phyloP scores from a whole-genome alignment of 164 flowering plant species.

The Chimonanthus praecox region DNA sequence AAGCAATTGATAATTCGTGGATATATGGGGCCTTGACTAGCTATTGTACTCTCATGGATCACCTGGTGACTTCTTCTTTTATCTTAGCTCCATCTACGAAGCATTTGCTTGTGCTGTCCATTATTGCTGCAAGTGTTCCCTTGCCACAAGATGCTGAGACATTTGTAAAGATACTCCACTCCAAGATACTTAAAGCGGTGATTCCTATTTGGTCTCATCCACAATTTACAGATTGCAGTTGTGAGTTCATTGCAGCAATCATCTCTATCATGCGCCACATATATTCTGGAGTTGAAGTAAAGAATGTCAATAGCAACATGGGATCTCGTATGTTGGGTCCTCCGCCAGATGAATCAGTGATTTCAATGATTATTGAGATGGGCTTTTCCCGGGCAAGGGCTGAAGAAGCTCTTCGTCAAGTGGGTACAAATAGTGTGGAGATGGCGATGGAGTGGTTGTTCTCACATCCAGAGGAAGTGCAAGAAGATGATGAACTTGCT shows the following conservation, averaged over 20 bases:
- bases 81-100: slow-evolving; percentile 77
- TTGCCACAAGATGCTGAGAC: slow-evolving; percentile 87
- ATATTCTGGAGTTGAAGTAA: slow-evolving; percentile 86
- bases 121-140: slow-evolving; percentile 49
- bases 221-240: slow-evolving; percentile 76
- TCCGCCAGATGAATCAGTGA: slow-evolving; percentile 86
- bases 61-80: slow-evolving; percentile 79
- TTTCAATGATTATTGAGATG: slow-evolving; percentile 93
- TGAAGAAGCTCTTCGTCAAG: slow-evolving; percentile 94
- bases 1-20: slow-evolving; percentile 71
- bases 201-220: slow-evolving; percentile 96
- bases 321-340: slow-evolving; percentile 64
- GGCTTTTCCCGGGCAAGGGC: slow-evolving; percentile 92
- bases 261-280: slow-evolving; percentile 75
- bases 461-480: slow-evolving; percentile 88
- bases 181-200: slow-evolving; percentile 81
- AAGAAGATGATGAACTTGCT: slow-evolving; percentile 99
- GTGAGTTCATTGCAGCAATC: slow-evolving; percentile 66
- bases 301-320: slow-evolving; percentile 40
- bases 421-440: slow-evolving; percentile 94
- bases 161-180: slow-evolving; percentile 87
- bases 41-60: slow-evolving; percentile 88
- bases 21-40: slow-evolving; percentile 79
- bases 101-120: slow-evolving; percentile 77
- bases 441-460: slow-evolving; percentile 99